Base-by-base conservation (phyloP, 805 yeast species). In the Ogataea glucozyma region DNA sequence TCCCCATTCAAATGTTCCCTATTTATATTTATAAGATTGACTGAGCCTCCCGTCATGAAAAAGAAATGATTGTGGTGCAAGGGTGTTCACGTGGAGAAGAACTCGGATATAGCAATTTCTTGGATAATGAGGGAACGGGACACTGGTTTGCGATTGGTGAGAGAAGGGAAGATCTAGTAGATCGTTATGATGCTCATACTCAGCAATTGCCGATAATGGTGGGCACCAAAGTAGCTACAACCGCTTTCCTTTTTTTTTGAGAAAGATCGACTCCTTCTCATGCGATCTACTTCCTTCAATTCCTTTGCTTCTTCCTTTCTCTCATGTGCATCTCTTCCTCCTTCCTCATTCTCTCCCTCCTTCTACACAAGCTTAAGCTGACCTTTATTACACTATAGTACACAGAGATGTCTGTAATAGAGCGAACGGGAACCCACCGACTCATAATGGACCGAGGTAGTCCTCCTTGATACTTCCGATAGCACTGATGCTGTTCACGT, bases 381-480 rank as follows among this genome's bases (percentile, higher is more conserved):
- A n/a, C 27, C 27, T 11, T 24, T 30, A 34, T 24, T 34, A 34
- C 38, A 34, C 27, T 34, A 34, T 34, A 34, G 22, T 34, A 34
- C 38, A 34, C 16, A 22, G 38, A 17, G n/a, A 31, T 19, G 24
- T 31, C 26, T 31, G 18, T 6, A 16, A 31, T 19, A 6, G 7
- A 29, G 14, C 4, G 5, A 8, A 10, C 13, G 6, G 7, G 16
- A n/a, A 6, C 16, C 31, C 31, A n/a, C 18, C 31, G n/a, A 13
- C 21, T 53, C 59, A 80, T 46, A 80, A 64, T 23, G 96, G 95
- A 41, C 99, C 99, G 67, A 93, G 75, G 65, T 88, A 93, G 71
- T 93, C 99, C 70, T 93, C 99, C 66, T 91, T 93, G 60, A 93
- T 91, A 66, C 95, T 86, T 38, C 99, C 99, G 62, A 93, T 93